A percentile compares a stretch with the other conserved stretches of the same genome.
phyloP scores from a whole-genome alignment of 2,329 filamentous ascomycete genomes.

The Aureobasidium subglaciale region DNA sequence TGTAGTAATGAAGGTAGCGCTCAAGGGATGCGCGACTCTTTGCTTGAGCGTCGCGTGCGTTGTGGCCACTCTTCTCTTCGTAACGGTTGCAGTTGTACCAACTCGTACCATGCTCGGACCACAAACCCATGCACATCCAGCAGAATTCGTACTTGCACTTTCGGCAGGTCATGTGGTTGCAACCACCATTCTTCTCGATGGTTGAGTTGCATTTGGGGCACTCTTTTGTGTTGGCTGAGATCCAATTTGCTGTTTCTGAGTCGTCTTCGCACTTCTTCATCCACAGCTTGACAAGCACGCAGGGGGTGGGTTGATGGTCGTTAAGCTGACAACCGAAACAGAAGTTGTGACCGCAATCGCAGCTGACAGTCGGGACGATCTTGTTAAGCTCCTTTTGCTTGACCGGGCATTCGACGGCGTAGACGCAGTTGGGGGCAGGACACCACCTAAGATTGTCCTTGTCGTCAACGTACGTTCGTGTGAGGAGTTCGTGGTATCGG shows the following conservation, averaged over 20 bases:
- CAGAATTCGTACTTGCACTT: slow-evolving; percentile 97
- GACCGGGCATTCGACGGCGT: slow-evolving; percentile 79
- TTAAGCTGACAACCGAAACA: slow-evolving; percentile 88
- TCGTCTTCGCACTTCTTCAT: slow-evolving; percentile 98
- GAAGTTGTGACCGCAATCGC: slow-evolving; percentile 76
- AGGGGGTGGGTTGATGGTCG: slow-evolving; percentile 92
- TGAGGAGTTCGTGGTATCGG: slow-evolving; percentile 79
- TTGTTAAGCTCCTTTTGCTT: slow-evolving; percentile 80
- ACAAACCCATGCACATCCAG: slow-evolving; percentile 99
- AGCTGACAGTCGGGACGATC: slow-evolving; percentile 85
- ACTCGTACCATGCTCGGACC: slow-evolving; percentile 96
- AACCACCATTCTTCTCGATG: slow-evolving; percentile 97
- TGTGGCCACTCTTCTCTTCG: slow-evolving; percentile 88
- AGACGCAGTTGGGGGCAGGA: slow-evolving; percentile 92
- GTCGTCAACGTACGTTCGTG: slow-evolving; percentile 92
- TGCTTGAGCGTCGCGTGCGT: slow-evolving; percentile 86
- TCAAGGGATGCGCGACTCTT: slow-evolving; percentile 85
- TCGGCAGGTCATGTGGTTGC: slow-evolving; percentile 95
- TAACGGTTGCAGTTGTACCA: slow-evolving; percentile 99
- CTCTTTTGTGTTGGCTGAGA: slow-evolving; percentile 97
- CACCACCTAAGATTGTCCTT: slow-evolving; percentile 96
- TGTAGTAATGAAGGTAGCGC: slow-evolving; percentile 98
- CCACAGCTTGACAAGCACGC: slow-evolving; percentile 87
- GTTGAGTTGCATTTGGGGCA: slow-evolving; percentile 94
- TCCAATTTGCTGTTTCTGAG: slow-evolving; percentile 98